Percentiles rank a stretch among this genome's conserved stretches.
These are phyloP conservation scores for Schwanniomyces sp. DNA, from an alignment of 805 yeast genomes.

Conservation along the genomic window DNA sequence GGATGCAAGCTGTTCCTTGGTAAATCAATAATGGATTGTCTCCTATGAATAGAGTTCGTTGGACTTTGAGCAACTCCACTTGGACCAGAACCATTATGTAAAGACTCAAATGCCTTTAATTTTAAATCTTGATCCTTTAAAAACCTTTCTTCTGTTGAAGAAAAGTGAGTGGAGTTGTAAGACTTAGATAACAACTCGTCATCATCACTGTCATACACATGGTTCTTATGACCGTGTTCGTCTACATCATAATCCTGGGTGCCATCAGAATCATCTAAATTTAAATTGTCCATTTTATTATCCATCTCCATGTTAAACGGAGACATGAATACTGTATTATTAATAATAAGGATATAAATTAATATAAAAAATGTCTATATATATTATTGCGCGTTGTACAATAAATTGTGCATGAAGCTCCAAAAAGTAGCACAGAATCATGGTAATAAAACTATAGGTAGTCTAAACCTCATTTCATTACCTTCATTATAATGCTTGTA, in stretches of 20 bases:
- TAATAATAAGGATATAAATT: not conserved
- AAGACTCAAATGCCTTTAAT: slow-evolving; percentile 54
- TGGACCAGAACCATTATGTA: slow-evolving; percentile 19
- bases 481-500: slow-evolving; percentile 26
- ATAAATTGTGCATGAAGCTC: not conserved
- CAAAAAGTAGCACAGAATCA: not conserved
- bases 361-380: not conserved
- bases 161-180: slow-evolving; percentile 53
- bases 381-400: not conserved
- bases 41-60: slow-evolving; percentile 18
- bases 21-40: slow-evolving; percentile 40
- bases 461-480: slow-evolving; percentile 25
- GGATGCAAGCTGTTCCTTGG: slow-evolving; percentile 18
- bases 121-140: slow-evolving; percentile 70
- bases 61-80: slow-evolving; percentile 8
- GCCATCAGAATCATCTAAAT: not conserved
- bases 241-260: not conserved
- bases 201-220: slow-evolving; percentile 11
- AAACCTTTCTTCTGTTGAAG: slow-evolving; percentile 63
- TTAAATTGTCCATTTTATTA: not conserved
- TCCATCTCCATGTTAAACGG: not conserved
- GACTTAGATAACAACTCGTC: slow-evolving; percentile 32
- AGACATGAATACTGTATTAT: not conserved
- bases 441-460: slow-evolving; percentile 24
- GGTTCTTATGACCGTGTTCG: not conserved